These are phyloP conservation scores for Sarcodon aspratus DNA, from an alignment of 768 basidiomycete genomes.

Conservation along the genomic window DNA sequence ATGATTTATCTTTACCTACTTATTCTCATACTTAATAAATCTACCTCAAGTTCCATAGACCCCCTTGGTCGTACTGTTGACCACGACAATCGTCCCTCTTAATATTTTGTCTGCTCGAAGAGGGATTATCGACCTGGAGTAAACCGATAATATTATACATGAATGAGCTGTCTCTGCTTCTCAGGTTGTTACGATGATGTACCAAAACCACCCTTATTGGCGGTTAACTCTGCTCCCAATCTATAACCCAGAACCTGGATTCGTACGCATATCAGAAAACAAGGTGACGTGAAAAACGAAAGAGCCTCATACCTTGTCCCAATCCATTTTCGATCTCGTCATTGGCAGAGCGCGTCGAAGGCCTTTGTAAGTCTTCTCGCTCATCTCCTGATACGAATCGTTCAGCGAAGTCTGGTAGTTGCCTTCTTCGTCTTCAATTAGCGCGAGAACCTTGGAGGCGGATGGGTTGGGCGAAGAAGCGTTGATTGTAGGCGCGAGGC, in stretches of 20 bases:
- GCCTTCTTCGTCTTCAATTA: slow-evolving; percentile 72
- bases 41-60: too few species aligned
- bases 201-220: slow-evolving; percentile 46
- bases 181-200: slow-evolving; percentile 7
- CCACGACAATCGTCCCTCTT: too few species aligned
- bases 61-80: too few species aligned
- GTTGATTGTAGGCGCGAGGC: slow-evolving; percentile 46
- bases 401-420: slow-evolving; percentile 72
- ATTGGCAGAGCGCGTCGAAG: slow-evolving; percentile 84
- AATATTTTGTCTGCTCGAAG: too few species aligned
- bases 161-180: too few species aligned
- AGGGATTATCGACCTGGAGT: too few species aligned
- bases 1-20: too few species aligned
- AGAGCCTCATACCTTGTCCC: slow-evolving; percentile 66
- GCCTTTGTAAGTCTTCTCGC: slow-evolving; percentile 89
- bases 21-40: too few species aligned
- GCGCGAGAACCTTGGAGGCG: slow-evolving; percentile 64
- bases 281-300: background rate
- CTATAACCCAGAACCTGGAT: slow-evolving; percentile 49
- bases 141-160: too few species aligned
- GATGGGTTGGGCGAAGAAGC: slow-evolving; percentile 38
- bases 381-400: slow-evolving; percentile 79
- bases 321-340: slow-evolving; percentile 89
- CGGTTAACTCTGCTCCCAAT: slow-evolving; percentile 64
- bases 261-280: background rate